phyloP scores from a whole-genome alignment of 306 rosid species.

The Quercus gilva region DNA sequence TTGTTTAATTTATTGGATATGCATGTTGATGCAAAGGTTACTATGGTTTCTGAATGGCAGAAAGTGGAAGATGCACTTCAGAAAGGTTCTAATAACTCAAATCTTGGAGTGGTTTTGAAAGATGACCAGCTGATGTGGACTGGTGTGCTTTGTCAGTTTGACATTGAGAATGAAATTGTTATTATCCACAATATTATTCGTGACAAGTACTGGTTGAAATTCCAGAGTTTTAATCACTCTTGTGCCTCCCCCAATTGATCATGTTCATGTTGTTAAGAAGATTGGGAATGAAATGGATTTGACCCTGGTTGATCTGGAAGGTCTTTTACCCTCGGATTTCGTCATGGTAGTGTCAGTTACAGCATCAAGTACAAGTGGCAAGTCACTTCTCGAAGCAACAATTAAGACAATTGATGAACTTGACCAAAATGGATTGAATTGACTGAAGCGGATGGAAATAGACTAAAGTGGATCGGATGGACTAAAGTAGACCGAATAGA shows the following conservation, averaged over 20 bases:
- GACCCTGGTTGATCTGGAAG: constrained; percentile 93
- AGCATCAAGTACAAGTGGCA: constrained; percentile 91
- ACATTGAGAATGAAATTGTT: constrained; percentile 87
- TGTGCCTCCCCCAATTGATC: constrained; percentile 90
- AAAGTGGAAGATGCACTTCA: constrained; percentile 87
- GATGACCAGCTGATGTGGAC: constrained; percentile 92
- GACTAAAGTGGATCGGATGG: too few relatives aligned
- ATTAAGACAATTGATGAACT: constrained; percentile 57
- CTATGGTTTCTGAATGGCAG: constrained; percentile 43
- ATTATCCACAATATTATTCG: constrained; percentile 86
- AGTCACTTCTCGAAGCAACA: constrained; percentile 90
- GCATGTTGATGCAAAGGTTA: constrained; percentile 16
- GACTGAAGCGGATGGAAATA: too few relatives aligned
- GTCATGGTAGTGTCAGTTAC: constrained; percentile 97
- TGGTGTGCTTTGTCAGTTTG: constrained; percentile 83
- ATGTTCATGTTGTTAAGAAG: constrained; percentile 93
- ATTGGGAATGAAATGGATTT: constrained; percentile 92
- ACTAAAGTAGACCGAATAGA: too few relatives aligned
- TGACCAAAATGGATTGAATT: too few relatives aligned
- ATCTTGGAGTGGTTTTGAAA: constrained; percentile 61
- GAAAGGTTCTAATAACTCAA: constrained; percentile 52
- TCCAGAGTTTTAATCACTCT: constrained; percentile 87
- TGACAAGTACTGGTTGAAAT: constrained; percentile 84
- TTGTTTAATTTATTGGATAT: constrained; percentile 1
- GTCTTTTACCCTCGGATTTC: constrained; percentile 79